Conservation (phyloP, 345 rosid species). For the Turnera subulata region DNA sequence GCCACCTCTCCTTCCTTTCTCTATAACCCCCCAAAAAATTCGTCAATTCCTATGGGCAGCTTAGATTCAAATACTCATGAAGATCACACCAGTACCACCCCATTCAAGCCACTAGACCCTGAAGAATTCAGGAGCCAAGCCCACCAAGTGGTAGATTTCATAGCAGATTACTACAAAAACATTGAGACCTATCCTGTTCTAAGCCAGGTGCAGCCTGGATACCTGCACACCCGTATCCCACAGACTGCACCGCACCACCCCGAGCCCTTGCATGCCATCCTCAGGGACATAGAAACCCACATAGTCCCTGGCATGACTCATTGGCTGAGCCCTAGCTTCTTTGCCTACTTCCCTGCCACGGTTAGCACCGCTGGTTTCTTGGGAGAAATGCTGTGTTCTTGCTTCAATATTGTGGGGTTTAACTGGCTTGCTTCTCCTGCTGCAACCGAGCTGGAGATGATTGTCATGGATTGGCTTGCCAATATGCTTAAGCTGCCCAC, state of each 20-base stretch:
- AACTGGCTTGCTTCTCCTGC: neutral
- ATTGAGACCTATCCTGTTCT: slow-evolving; percentile 17
- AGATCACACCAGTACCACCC: too few relatives aligned
- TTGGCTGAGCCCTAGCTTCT: slow-evolving; percentile 13
- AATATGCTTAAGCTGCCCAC: slow-evolving; percentile 33
- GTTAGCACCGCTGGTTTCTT: neutral
- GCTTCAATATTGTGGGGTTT: neutral
- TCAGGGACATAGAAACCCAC: neutral
- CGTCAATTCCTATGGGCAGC: too few relatives aligned
- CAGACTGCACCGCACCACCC: slow-evolving; percentile 5
- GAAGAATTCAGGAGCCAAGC: too few relatives aligned
- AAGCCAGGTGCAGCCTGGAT: slow-evolving; percentile 14
- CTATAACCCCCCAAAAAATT: too few relatives aligned
- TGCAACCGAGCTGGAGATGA: neutral
- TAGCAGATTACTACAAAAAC: slow-evolving; percentile 7
- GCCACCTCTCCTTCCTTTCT: too few relatives aligned
- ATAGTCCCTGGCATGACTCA: slow-evolving; percentile 17
- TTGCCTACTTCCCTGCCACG: slow-evolving; percentile 10
- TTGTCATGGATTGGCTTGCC: slow-evolving; percentile 34
- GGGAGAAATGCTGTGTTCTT: neutral
- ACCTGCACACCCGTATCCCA: slow-evolving; percentile 8
- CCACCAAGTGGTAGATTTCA: too few relatives aligned
- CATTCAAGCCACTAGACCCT: too few relatives aligned
- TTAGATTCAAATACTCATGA: too few relatives aligned
- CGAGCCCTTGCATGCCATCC: slow-evolving; percentile 9